Conservation (phyloP, 306 rosid species). For the Trifolium fragiferum region DNA sequence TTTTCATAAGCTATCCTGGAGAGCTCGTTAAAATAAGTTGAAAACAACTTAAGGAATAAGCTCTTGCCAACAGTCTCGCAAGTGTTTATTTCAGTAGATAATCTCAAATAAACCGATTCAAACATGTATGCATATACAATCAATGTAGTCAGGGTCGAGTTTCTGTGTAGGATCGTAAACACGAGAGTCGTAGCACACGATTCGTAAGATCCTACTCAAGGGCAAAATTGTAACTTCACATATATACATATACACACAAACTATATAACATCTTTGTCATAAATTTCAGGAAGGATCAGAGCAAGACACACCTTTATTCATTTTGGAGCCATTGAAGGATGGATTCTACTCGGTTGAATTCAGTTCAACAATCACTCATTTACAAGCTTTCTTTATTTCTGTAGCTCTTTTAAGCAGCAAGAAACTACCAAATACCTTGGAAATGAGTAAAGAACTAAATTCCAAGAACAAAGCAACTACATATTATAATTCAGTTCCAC, state of each 20-base stretch:
- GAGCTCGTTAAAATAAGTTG: not conserved
- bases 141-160: no score
- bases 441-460: conserved; percentile 43
- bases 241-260: no score
- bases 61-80: not conserved
- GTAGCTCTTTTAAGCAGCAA: conserved; percentile 59
- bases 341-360: conserved; percentile 73
- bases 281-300: conserved; percentile 66
- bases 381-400: conserved; percentile 86
- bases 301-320: conserved; percentile 58
- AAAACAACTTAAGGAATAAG: not conserved
- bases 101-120: not conserved
- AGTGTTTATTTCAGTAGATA: not conserved
- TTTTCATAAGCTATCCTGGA: not conserved
- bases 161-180: no score
- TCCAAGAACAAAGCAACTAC: conserved; percentile 49
- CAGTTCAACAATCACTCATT: conserved; percentile 66
- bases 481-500: conserved; percentile 76
- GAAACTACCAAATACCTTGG: conserved; percentile 49
- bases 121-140: not conserved
- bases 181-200: no score
- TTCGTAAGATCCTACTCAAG: no score
- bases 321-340: conserved; percentile 69
- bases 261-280: conserved; percentile 37
- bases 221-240: no score